phyloP scores from a whole-genome alignment of 345 rosid species.

The Hypericum androsaemum region DNA sequence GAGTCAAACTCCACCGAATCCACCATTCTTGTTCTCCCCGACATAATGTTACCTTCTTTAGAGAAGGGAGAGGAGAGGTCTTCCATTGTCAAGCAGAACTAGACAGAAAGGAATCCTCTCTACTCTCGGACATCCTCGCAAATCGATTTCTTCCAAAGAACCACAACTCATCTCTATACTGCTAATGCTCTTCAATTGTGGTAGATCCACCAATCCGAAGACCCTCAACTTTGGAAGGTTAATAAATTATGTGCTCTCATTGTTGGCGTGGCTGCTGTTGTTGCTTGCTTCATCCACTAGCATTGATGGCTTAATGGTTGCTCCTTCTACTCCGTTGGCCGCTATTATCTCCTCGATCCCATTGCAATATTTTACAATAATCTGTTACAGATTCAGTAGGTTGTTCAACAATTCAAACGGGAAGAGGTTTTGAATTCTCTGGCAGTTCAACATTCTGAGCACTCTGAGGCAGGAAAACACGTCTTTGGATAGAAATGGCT shows the following conservation, averaged over 20 bases:
- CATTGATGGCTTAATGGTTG: no score
- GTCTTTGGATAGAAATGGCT: neutral
- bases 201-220: neutral
- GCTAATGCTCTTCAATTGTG: no score
- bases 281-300: neutral
- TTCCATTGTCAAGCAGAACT: no score
- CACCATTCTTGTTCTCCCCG: no score
- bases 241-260: neutral
- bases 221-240: slow-evolving; percentile 1
- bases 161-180: no score
- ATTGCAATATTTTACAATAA: neutral
- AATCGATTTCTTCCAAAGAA: no score
- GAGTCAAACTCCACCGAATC: no score
- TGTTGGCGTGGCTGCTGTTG: neutral
- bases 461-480: neutral
- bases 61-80: no score
- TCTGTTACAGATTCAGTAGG: slow-evolving; percentile 16
- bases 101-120: no score
- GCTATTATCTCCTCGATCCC: slow-evolving; percentile 21
- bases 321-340: neutral
- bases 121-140: no score
- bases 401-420: neutral
- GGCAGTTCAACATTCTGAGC: neutral
- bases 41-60: no score
- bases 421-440: slow-evolving; percentile 11